Evolutionary conservation across 768 basidiomycete species (phyloP), one percentile per base, ranked within the genome.

Genomic region (Tulasnella sp.): DNA sequence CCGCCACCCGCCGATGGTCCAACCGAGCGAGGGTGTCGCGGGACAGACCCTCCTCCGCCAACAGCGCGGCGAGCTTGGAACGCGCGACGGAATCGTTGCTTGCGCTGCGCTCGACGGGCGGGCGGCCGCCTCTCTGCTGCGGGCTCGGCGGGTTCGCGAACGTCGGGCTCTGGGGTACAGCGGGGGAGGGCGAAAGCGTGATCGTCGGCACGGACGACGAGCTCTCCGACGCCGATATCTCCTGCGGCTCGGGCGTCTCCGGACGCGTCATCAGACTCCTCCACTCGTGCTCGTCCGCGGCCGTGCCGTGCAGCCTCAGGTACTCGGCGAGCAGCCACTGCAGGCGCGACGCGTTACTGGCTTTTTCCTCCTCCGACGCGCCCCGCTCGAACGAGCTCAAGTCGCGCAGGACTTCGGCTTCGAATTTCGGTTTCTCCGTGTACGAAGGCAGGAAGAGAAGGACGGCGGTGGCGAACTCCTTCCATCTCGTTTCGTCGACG

Each of bases 291-390:
- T 75, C 72, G 82, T 94, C 90, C 18, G 86, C 88, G 3, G 92
- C 90, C 0, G 82, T 79, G 2, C 89, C 90, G 81, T 93, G 89
- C 81, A 89, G 90, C 50, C 88, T 85, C 75, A 93, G 83, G 82
- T 95, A 96, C 84, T 92, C 90, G 22, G 87, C 88, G 0, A 90
- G 91, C 75, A 95, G 86, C 93, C 93, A 94, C 18, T 84, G 85
- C 2, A 93, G 90, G 72, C 91, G 87, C 44, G 84, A 81, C 41
- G 87, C 88, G 80, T 87, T 86, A 28, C 86, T 86, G 58, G 85
- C 86, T 77, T 84, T 86, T 69, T 81, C 80, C 48, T 86, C 86
- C 31, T 88, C 88, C 1, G 86, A 85, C 0, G 90, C 90, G 0
- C 92, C 92, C 42, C 87, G 1, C 88, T 88, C 83, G 91, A 92